These are phyloP conservation scores for Penicillium chermesinum DNA, from an alignment of 495 filamentous ascomycete species.

Conservation along the genomic window DNA sequence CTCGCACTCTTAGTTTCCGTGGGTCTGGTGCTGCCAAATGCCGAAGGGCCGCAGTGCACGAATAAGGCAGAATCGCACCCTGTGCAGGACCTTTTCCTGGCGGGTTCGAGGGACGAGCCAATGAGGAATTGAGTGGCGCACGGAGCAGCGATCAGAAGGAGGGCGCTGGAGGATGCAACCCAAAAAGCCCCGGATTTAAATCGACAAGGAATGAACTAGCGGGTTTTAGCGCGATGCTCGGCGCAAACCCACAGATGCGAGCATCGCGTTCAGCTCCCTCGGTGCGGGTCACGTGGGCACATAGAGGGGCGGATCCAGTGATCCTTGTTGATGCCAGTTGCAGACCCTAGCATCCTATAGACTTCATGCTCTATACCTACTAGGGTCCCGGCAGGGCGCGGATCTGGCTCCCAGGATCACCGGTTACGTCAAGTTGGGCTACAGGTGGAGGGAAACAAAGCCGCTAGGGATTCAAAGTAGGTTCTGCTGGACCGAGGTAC, in stretches of 20 bases:
- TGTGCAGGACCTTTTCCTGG: background rate
- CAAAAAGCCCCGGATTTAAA: no score
- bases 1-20: background rate
- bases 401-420: no score
- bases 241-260: conserved; percentile 1
- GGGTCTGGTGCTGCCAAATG: conserved; percentile 1
- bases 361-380: no score
- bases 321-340: no score
- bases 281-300: conserved; percentile 1
- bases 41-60: background rate
- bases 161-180: background rate
- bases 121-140: background rate
- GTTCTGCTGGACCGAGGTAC: background rate
- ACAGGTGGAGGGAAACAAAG: no score
- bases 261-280: background rate
- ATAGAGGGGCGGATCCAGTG: background rate
- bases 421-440: no score
- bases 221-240: background rate
- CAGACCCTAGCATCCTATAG: no score
- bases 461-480: no score
- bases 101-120: background rate
- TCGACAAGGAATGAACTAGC: no score
- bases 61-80: background rate
- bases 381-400: no score
- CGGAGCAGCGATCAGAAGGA: background rate